Evolutionary conservation across 2,329 filamentous ascomycete species (phyloP).

Genomic region (Aspergillus viridinutans): DNA sequence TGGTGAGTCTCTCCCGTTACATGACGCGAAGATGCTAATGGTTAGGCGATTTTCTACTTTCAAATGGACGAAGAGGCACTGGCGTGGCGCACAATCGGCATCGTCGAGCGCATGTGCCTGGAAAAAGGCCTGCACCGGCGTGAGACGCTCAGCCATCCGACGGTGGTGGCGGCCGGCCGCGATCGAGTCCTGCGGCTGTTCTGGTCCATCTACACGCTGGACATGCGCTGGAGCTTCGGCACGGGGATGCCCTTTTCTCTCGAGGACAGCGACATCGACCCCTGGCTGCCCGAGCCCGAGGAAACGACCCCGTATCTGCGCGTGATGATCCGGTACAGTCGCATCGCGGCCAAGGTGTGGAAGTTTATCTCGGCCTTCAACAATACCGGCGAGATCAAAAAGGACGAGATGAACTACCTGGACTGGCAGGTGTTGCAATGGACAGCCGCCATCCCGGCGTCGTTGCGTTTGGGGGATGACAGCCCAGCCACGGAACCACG

Average conservation of each 20-base stretch:
- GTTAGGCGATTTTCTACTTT: conserved; percentile 70
- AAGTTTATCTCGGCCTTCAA: conserved; percentile 70
- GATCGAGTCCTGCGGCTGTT: conserved; percentile 68
- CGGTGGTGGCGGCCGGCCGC: conserved; percentile 64
- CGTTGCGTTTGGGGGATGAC: conserved; percentile 51
- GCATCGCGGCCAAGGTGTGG: conserved; percentile 82
- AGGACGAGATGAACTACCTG: conserved; percentile 71
- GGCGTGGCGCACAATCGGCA: conserved; percentile 85
- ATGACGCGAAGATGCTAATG: conserved; percentile 1
- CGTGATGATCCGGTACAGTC: conserved; percentile 82
- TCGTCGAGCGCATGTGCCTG: conserved; percentile 72
- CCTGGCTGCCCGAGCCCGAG: conserved; percentile 68
- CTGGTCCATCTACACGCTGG: conserved; percentile 84
- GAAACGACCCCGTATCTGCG: conserved; percentile 63
- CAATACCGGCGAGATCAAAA: conserved; percentile 59
- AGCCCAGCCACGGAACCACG: conserved; percentile 48
- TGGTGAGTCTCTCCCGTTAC: conserved; percentile 18
- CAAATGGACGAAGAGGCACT: conserved; percentile 79
- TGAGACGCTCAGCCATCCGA: conserved; percentile 63
- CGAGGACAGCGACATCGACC: conserved; percentile 79
- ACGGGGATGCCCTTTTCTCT: conserved; percentile 81
- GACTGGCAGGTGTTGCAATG: conserved; percentile 81
- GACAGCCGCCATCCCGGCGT: conserved; percentile 66
- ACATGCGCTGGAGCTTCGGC: conserved; percentile 81
- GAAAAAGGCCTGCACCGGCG: conserved; percentile 78